These are phyloP conservation scores for Penicillium sp. DNA, from an alignment of 2,329 filamentous ascomycete species.

Conservation along the genomic window DNA sequence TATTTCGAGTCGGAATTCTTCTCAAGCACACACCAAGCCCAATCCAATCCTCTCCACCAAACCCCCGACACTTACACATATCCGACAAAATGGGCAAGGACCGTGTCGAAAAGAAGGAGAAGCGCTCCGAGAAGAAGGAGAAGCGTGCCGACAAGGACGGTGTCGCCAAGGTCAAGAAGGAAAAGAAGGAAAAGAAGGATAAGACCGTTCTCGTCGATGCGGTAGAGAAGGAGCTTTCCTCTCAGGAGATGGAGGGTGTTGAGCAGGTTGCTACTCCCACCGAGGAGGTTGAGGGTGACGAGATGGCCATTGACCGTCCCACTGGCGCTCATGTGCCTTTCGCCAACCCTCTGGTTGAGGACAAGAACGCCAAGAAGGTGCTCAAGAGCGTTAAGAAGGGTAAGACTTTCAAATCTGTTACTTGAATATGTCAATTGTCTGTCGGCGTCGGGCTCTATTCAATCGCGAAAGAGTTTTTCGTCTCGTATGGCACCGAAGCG, in stretches of 20 bases:
- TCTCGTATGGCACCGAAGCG: not conserved
- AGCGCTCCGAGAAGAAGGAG: conserved; percentile 44
- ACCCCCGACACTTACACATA: conserved; percentile 13
- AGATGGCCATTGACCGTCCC: conserved; percentile 36
- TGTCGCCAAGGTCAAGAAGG: conserved; percentile 48
- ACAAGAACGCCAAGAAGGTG: conserved; percentile 54
- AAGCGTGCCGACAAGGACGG: conserved; percentile 50
- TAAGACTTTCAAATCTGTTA: conserved; percentile 23
- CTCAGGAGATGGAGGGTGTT: conserved; percentile 37
- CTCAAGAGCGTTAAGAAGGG: conserved; percentile 55
- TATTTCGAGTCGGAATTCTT: conserved; percentile 30
- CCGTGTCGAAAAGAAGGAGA: conserved; percentile 49
- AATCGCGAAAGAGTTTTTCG: not conserved
- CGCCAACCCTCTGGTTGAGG: conserved; percentile 52
- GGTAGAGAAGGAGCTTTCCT: conserved; percentile 41
- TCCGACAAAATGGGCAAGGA: conserved; percentile 47
- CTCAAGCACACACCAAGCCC: conserved; percentile 20
- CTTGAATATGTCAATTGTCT: not conserved
- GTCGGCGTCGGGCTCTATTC: not conserved
- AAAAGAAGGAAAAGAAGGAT: conserved; percentile 49
- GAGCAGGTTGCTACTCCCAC: conserved; percentile 28
- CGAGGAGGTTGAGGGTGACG: conserved; percentile 26
- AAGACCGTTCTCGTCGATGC: conserved; percentile 40
- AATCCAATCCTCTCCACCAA: conserved; percentile 23
- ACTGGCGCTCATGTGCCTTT: conserved; percentile 52